These are phyloP conservation scores for Globisporangium barbulae DNA, from an alignment of 352 stramenopile genomes.

Conservation along the genomic window DNA sequence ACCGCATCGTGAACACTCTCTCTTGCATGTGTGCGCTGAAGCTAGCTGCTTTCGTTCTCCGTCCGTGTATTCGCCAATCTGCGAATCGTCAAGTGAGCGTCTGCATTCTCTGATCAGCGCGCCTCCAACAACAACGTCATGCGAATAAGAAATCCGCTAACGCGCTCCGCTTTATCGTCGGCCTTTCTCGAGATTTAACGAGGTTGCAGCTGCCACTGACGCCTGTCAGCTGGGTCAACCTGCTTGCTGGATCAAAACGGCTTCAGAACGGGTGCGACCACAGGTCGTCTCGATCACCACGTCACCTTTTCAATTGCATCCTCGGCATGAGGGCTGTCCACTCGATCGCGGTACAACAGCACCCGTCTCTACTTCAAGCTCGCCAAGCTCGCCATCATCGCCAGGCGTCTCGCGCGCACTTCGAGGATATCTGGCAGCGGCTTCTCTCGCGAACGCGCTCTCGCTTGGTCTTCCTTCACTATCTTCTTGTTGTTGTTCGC, in stretches of 20 bases:
- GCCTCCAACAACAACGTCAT: background rate
- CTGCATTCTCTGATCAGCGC: background rate
- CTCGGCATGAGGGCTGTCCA: too few relatives aligned
- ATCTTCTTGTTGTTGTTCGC: background rate
- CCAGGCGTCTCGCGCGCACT: conserved; percentile 13
- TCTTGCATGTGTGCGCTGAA: background rate
- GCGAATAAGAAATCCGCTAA: background rate
- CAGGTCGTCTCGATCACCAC: too few relatives aligned
- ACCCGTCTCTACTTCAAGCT: background rate
- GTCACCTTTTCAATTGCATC: background rate
- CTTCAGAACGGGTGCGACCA: too few relatives aligned
- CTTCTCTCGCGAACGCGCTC: background rate
- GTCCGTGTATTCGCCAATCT: background rate
- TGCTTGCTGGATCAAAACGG: too few relatives aligned
- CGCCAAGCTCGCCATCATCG: conserved; percentile 3
- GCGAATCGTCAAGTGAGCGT: background rate
- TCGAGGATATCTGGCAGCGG: conserved; percentile 11
- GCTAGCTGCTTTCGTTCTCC: background rate
- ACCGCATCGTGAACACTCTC: background rate
- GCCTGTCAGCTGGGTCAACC: background rate
- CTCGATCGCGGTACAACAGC: too few relatives aligned
- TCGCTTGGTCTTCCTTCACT: background rate
- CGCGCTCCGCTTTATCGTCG: too few relatives aligned
- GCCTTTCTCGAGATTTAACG: background rate
- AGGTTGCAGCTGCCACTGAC: background rate